Conservation (phyloP, 768 basidiomycete species). For the Lactarius akahatsu region DNA sequence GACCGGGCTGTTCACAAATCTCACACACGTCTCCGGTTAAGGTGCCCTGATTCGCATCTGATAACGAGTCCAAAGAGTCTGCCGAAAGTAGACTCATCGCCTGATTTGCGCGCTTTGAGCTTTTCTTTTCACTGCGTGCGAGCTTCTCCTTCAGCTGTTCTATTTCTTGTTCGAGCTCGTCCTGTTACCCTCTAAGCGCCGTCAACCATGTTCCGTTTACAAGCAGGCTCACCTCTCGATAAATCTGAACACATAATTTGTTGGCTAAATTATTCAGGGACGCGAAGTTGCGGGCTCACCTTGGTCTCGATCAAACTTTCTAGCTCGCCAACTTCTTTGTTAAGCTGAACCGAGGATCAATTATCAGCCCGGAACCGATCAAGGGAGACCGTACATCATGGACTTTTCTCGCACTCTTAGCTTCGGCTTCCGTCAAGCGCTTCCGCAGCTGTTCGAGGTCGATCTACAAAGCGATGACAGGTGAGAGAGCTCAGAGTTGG, state of each 20-base stretch:
- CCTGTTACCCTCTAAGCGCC: slow-evolving; percentile 42
- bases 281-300: slow-evolving; percentile 43
- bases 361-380: slow-evolving; percentile 8
- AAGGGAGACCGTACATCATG: slow-evolving; percentile 56
- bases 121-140: slow-evolving; percentile 56
- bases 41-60: slow-evolving; percentile 22
- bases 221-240: slow-evolving; percentile 62
- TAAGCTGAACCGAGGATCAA: slow-evolving; percentile 51
- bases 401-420: slow-evolving; percentile 66
- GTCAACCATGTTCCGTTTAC: neutral
- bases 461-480: slow-evolving; percentile 38
- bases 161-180: slow-evolving; percentile 84
- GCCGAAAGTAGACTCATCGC: slow-evolving; percentile 28
- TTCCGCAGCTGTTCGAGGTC: slow-evolving; percentile 73
- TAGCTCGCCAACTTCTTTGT: slow-evolving; percentile 89
- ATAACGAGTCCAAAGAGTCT: slow-evolving; percentile 27
- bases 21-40: slow-evolving; percentile 62
- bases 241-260: slow-evolving; percentile 54
- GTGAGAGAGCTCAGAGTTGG: neutral
- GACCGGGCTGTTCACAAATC: slow-evolving; percentile 81
- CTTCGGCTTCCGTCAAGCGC: slow-evolving; percentile 65
- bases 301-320: slow-evolving; percentile 94
- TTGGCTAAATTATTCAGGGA: neutral
- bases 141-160: slow-evolving; percentile 74
- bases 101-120: slow-evolving; percentile 46